These are phyloP conservation scores for Urostyla sp. DNA, from an alignment of 73 alveolate species.

Conservation along the genomic window DNA sequence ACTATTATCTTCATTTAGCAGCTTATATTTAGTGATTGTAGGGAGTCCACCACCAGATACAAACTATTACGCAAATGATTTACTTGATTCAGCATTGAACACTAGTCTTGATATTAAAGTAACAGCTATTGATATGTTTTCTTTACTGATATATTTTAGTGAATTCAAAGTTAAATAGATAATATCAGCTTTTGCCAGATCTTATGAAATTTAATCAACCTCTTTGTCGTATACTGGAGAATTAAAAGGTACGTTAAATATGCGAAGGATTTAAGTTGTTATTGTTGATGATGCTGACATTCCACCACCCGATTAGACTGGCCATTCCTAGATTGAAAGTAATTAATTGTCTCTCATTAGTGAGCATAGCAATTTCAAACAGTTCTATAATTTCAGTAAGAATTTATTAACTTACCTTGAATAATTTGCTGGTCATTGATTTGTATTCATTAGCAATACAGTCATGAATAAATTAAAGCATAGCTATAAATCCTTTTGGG, in stretches of 20 bases:
- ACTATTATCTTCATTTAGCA: slow-evolving; percentile 70
- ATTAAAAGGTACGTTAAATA: slow-evolving; percentile 83
- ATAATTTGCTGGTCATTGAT: slow-evolving; percentile 84
- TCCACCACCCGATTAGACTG: slow-evolving; percentile 93
- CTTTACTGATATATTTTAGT: slow-evolving; percentile 76
- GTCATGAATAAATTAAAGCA: slow-evolving; percentile 90
- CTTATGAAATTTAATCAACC: slow-evolving; percentile 70
- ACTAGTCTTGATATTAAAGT: slow-evolving; percentile 79
- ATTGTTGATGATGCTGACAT: slow-evolving; percentile 82
- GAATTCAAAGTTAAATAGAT: slow-evolving; percentile 73
- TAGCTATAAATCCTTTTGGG: slow-evolving; percentile 94
- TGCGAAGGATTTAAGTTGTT: slow-evolving; percentile 78
- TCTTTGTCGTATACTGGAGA: slow-evolving; percentile 68
- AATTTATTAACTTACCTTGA: no score
- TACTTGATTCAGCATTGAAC: slow-evolving; percentile 81
- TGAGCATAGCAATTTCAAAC: slow-evolving; percentile 80
- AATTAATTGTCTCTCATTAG: slow-evolving; percentile 89
- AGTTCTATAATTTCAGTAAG: no score
- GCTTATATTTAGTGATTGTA: slow-evolving; percentile 70
- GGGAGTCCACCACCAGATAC: slow-evolving; percentile 87
- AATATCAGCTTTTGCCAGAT: slow-evolving; percentile 79
- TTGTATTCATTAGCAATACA: slow-evolving; percentile 84
- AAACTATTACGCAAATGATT: slow-evolving; percentile 85
- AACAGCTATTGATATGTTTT: slow-evolving; percentile 77
- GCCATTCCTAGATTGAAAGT: slow-evolving; percentile 96